These are phyloP conservation scores for Yamadazyma taylorii DNA, from an alignment of 1,139 yeast genomes.

Conservation along the genomic window DNA sequence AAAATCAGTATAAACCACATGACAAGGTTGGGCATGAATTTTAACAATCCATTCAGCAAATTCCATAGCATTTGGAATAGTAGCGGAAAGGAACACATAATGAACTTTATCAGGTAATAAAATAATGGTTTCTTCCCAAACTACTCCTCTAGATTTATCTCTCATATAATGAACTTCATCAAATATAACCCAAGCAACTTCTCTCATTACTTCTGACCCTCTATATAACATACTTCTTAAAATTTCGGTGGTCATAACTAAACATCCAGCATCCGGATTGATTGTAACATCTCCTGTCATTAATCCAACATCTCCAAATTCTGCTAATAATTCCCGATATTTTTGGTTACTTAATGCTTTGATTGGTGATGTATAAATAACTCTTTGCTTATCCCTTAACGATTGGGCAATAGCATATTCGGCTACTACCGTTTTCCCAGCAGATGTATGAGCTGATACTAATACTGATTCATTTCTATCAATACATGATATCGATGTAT, in stretches of 20 bases:
- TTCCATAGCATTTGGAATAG: constrained; percentile 97
- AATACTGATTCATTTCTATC: constrained; percentile 94
- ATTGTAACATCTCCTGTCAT: constrained; percentile 98
- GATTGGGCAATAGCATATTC: constrained; percentile 98
- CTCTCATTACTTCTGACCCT: constrained; percentile 94
- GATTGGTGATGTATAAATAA: constrained; percentile 95
- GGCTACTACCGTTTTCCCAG: constrained; percentile 98
- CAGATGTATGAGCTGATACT: constrained; percentile 98
- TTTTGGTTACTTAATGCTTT: constrained; percentile 96
- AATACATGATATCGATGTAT: constrained; percentile 90
- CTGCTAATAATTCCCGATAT: constrained; percentile 87
- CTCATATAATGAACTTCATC: constrained; percentile 97
- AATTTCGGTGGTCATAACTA: constrained; percentile 98
- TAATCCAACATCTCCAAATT: constrained; percentile 93
- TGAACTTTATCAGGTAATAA: constrained; percentile 93
- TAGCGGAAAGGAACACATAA: constrained; percentile 86
- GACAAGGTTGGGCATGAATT: constrained; percentile 94
- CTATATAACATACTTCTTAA: constrained; percentile 87
- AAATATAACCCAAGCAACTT: constrained; percentile 94
- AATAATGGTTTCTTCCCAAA: constrained; percentile 98
- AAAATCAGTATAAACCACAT: constrained; percentile 97
- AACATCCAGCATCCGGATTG: constrained; percentile 94
- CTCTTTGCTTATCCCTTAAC: constrained; percentile 84
- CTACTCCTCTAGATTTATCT: constrained; percentile 96
- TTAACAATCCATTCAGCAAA: constrained; percentile 98